phyloP scores from a whole-genome alignment of 2,329 filamentous ascomycete species.

The Arthrinium puccinioides region DNA sequence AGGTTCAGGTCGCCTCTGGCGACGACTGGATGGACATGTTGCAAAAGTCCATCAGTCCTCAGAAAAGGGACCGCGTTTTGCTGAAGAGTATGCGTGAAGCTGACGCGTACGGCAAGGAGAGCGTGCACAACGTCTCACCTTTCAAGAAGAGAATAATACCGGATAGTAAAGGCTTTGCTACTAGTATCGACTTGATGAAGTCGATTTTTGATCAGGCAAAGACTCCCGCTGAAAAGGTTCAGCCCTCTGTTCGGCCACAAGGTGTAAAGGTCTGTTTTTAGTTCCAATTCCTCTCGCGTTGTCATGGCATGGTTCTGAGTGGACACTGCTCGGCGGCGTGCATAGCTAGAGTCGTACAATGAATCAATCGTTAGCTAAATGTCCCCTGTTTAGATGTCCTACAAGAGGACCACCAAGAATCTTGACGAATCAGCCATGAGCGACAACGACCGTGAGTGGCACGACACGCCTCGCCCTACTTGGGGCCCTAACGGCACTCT shows the following conservation, averaged over 20 bases:
- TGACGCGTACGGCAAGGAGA: conserved; percentile 40
- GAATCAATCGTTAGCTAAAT: conserved; percentile 1
- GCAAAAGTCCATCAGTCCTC: conserved; percentile 86
- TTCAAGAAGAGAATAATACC: conserved; percentile 25
- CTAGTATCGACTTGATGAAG: conserved; percentile 93
- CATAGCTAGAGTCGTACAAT: too few relatives aligned
- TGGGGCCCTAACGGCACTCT: conserved; percentile 73
- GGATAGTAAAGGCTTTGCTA: conserved; percentile 65
- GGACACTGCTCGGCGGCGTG: too few relatives aligned
- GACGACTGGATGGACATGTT: conserved; percentile 93
- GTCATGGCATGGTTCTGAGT: too few relatives aligned
- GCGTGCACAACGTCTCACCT: conserved; percentile 19
- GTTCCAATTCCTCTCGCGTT: conserved; percentile 12
- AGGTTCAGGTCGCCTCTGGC: conserved; percentile 56
- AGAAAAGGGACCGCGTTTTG: conserved; percentile 81
- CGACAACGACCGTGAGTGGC: conserved; percentile 58
- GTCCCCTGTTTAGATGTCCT: conserved; percentile 68
- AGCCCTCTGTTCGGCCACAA: conserved; percentile 45
- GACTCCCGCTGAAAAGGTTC: conserved; percentile 46
- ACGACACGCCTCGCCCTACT: conserved; percentile 66
- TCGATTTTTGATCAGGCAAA: conserved; percentile 76
- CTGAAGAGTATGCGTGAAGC: conserved; percentile 55
- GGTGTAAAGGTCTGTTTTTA: conserved; percentile 80
- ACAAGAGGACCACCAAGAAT: conserved; percentile 68
- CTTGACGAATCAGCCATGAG: conserved; percentile 55